Evolutionary conservation across 352 stramenopile species (phyloP).

Genomic region (Globisporangium emineosum): DNA sequence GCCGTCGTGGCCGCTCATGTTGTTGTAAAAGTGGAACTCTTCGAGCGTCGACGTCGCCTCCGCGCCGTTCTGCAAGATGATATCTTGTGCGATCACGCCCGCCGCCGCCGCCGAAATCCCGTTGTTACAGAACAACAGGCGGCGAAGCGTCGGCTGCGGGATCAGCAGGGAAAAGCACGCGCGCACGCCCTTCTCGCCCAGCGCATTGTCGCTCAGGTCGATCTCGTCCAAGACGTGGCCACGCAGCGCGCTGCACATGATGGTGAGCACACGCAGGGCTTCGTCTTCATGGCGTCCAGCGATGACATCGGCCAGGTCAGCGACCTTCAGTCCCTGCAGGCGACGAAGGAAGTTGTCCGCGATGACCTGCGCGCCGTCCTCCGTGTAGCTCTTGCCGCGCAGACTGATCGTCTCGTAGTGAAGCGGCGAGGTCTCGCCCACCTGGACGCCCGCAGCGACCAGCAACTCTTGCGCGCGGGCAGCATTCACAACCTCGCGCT

Average conservation of each 20-base stretch:
- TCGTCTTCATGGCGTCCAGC: conserved; percentile 87
- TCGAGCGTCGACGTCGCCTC: conserved; percentile 44
- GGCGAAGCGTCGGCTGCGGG: conserved; percentile 54
- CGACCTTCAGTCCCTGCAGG: conserved; percentile 50
- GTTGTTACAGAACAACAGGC: conserved; percentile 76
- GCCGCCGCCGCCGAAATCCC: conserved; percentile 69
- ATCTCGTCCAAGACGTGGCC: conserved; percentile 81
- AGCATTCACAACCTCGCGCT: conserved; percentile 71
- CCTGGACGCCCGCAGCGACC: conserved; percentile 34
- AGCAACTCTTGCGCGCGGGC: conserved; percentile 51
- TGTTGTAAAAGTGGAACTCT: conserved; percentile 86
- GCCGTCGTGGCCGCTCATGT: conserved; percentile 80
- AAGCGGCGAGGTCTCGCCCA: conserved; percentile 32
- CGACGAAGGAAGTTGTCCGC: conserved; percentile 48
- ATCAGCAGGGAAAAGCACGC: conserved; percentile 76
- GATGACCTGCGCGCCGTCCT: conserved; percentile 53
- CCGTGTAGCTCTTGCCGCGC: conserved; percentile 80
- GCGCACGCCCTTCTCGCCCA: conserved; percentile 73
- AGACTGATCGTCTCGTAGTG: conserved; percentile 55
- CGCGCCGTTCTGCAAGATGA: conserved; percentile 61
- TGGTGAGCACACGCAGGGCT: conserved; percentile 83
- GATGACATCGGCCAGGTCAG: conserved; percentile 92
- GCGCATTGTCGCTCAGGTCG: conserved; percentile 80
- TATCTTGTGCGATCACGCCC: conserved; percentile 58
- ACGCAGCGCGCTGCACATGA: conserved; percentile 73